Base-by-base conservation (phyloP, 2,329 filamentous ascomycete species). In the Aphanocladium album region DNA sequence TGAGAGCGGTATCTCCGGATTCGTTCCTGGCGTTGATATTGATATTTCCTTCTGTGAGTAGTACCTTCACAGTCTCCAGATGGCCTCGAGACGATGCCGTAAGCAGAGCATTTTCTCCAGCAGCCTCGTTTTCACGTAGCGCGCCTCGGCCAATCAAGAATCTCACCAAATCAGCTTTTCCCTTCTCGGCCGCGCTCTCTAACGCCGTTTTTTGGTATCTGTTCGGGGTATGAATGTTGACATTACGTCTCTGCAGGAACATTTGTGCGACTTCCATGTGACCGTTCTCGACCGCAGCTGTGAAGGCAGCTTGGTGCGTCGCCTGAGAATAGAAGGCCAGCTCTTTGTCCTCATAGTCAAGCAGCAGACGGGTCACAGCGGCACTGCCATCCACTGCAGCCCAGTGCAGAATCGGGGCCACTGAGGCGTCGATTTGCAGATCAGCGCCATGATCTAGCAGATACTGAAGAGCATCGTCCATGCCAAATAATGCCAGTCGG, bases 401-500 rank as follows among this genome's bases (percentile, higher is more conserved):
- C 57, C 57, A 60, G 57, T 60, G 41, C 30, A 60, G 41, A 1
- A 41, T 12, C 1, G 57, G 50, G 1, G 50, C 50, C 4, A 60
- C 50, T 8, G 53, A 14, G 14, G 50, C 57, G 14, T 60, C 57
- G 2, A 60, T 41, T 12, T 54, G 50, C 33, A 60, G 12, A 45
- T 60, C 33, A 16, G 57, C 57, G 1, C 57, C 57, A 8, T 49
- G 27, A 7, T 54, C 50, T 1, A 60, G 30, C 2, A 60, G 50
- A 30, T 60, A 60, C 30, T 39, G 43, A 12, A 60, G 21, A 3
- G 57, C 57, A 9, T 60, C 57, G 11, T 35, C 23, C 50, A 60
- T 60, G n/a, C 57, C 57, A 30, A 60, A 60, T 0, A 60, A 50
- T 2, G 57, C 57, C 12, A 60, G 57, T 2, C 57, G 57, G 17